phyloP scores from a whole-genome alignment of 1,139 yeast species.

The Sugiyamaella paludigena region DNA sequence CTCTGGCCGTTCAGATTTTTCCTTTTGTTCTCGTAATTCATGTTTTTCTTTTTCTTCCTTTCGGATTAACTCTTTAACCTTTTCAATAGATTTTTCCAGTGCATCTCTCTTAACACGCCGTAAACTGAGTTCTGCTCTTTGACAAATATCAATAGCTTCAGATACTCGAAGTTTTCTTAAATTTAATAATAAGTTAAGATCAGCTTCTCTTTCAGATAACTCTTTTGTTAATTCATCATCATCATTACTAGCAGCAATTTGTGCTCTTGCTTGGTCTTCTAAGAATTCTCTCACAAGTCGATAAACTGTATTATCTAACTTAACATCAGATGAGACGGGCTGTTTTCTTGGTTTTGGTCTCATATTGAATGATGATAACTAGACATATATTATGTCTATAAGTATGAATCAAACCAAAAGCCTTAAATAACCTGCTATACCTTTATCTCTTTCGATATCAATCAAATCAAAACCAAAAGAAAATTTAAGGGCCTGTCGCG shows the following conservation, averaged over 20 bases:
- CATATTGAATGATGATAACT: neutral
- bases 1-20: constrained; percentile 7
- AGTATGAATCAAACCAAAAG: too few species aligned
- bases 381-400: too few species aligned
- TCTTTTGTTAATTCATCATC: neutral
- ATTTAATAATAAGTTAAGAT: constrained; percentile 15
- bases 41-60: constrained; percentile 45
- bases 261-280: constrained; percentile 17
- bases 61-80: constrained; percentile 46
- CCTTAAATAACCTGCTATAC: too few species aligned
- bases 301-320: constrained; percentile 24
- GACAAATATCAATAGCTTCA: constrained; percentile 27
- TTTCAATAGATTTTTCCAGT: constrained; percentile 58
- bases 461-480: too few species aligned
- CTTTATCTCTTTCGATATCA: too few species aligned
- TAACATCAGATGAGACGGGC: constrained; percentile 5
- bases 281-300: constrained; percentile 25
- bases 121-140: constrained; percentile 35
- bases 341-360: constrained; percentile 8
- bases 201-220: constrained; percentile 15
- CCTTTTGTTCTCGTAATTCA: constrained; percentile 22
- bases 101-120: constrained; percentile 61
- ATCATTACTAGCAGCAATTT: constrained; percentile 1
- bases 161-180: constrained; percentile 22
- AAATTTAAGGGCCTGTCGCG: too few species aligned